A percentile compares a stretch with the other conserved stretches of the same genome.
phyloP scores from a whole-genome alignment of 805 yeast species.

The Candida xiaguanensis region DNA sequence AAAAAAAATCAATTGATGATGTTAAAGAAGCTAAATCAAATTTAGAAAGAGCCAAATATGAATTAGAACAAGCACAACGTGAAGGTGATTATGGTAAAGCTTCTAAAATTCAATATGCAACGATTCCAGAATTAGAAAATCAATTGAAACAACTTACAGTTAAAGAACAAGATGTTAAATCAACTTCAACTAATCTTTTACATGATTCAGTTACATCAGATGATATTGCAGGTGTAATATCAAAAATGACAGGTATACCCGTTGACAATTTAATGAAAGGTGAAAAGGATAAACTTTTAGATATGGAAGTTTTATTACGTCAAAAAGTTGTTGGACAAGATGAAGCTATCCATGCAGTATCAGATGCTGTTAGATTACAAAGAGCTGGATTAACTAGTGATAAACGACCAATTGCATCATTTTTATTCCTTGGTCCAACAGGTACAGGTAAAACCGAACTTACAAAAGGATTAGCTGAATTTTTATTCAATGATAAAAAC shows the following conservation, averaged over 20 bases:
- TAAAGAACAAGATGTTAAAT: conserved; percentile 25
- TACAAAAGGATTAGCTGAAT: conserved; percentile 88
- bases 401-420: conserved; percentile 92
- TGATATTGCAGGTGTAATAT: conserved; percentile 88
- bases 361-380: conserved; percentile 93
- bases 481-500: conserved; percentile 82
- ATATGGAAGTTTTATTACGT: conserved; percentile 78
- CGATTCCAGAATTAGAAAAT: conserved; percentile 74
- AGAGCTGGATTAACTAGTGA: conserved; percentile 95
- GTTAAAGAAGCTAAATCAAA: conserved; percentile 78
- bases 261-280: conserved; percentile 88
- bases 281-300: conserved; percentile 84
- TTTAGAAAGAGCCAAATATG: conserved; percentile 79
- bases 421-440: conserved; percentile 96
- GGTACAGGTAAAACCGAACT: conserved; percentile 98
- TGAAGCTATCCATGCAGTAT: conserved; percentile 83
- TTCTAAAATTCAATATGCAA: conserved; percentile 82
- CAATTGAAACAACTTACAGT: conserved; percentile 48
- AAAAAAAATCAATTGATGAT: conserved; percentile 69
- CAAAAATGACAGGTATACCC: conserved; percentile 95
- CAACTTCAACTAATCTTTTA: conserved; percentile 35
- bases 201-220: conserved; percentile 94
- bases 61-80: conserved; percentile 78
- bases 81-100: conserved; percentile 85
- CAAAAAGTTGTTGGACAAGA: conserved; percentile 91